Percentiles rank a stretch among this genome's conserved stretches.
These are phyloP conservation scores for barrel medic (Medicago truncatula) DNA, from an alignment of 306 rosid genomes.

Conservation along the genomic window MtrunA17r5.0-ANR NC_053044.1:40570501-40571000, in stretches of 20 bases:
- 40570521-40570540: background rate
- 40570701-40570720: too few relatives aligned
- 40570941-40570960: background rate
- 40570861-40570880: background rate
- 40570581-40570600: background rate
- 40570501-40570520: too few relatives aligned
- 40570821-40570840: background rate
- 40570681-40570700: background rate
- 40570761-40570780: too few relatives aligned
- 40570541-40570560: background rate
- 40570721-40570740: conserved; percentile 18
- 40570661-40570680: background rate
- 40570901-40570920: background rate
- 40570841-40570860: background rate
- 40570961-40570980: too few relatives aligned
- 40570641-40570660: too few relatives aligned
- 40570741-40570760: background rate
- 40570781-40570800: too few relatives aligned
- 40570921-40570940: background rate
- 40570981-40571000: too few relatives aligned
- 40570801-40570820: too few relatives aligned
- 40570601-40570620: conserved; percentile 8
- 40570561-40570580: background rate
- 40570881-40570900: background rate
- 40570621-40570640: background rate